These are phyloP conservation scores for Clonostachys rhizophaga DNA, from an alignment of 2,329 filamentous ascomycete genomes.

Conservation along the genomic window DNA sequence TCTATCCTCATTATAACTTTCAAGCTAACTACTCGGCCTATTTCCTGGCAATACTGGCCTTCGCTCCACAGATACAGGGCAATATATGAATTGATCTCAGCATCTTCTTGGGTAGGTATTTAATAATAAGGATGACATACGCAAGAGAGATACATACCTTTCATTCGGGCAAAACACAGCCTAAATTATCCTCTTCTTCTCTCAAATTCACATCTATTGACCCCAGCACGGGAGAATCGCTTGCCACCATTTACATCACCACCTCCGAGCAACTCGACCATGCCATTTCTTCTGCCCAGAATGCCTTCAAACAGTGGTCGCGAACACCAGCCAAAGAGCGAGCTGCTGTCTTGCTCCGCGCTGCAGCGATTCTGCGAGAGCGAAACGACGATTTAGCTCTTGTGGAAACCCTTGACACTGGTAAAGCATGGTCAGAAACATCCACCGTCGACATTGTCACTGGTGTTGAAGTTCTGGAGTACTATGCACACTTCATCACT, in stretches of 20 bases:
- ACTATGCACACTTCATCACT: slow-evolving; percentile 76
- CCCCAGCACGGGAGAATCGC: slow-evolving; percentile 63
- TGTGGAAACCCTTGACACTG: slow-evolving; percentile 79
- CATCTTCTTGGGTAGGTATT: no score
- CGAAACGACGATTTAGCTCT: slow-evolving; percentile 76
- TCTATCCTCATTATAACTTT: no score
- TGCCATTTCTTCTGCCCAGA: slow-evolving; percentile 65
- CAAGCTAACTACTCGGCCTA: no score
- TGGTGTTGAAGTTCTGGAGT: slow-evolving; percentile 81
- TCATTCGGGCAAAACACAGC: slow-evolving; percentile 67
- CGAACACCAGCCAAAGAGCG: slow-evolving; percentile 69
- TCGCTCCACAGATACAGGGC: no score
- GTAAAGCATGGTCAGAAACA: slow-evolving; percentile 82
- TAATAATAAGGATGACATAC: slow-evolving; percentile 26
- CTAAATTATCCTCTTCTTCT: slow-evolving; percentile 44
- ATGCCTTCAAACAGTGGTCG: slow-evolving; percentile 74
- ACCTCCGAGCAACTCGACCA: slow-evolving; percentile 64
- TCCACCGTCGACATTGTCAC: slow-evolving; percentile 79
- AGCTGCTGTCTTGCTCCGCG: slow-evolving; percentile 72
- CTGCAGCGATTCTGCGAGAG: slow-evolving; percentile 66
- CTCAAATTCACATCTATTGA: slow-evolving; percentile 69
- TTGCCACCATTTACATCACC: slow-evolving; percentile 70
- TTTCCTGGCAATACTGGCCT: no score
- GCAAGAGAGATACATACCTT: slow-evolving; percentile 55
- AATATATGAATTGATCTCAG: no score